These are phyloP conservation scores for Colletotrichum acutatum DNA, from an alignment of 2,329 filamentous ascomycete genomes.

Conservation along the genomic window DNA sequence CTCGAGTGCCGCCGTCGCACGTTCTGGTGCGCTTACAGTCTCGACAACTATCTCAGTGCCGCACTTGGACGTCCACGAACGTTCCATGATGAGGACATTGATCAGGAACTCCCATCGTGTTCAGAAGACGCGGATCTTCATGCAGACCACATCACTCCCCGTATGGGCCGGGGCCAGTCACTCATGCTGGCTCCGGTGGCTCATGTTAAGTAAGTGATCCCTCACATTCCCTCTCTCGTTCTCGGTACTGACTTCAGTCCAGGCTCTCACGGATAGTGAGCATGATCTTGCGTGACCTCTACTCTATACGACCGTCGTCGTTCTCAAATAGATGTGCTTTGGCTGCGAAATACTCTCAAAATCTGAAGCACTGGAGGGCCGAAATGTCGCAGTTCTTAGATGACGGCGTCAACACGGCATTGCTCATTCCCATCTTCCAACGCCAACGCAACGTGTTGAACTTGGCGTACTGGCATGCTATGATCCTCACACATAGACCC, in stretches of 20 bases:
- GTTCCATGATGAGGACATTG: constrained; percentile 74
- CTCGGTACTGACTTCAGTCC: neutral
- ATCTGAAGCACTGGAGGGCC: constrained; percentile 47
- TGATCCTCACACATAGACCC: constrained; percentile 52
- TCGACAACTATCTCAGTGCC: constrained; percentile 73
- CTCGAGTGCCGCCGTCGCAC: constrained; percentile 54
- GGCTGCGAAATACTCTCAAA: constrained; percentile 43
- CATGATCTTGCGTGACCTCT: constrained; percentile 47
- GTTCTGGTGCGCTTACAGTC: constrained; percentile 73
- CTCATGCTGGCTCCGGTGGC: constrained; percentile 49
- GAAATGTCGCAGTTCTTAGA: constrained; percentile 51
- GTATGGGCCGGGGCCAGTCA: constrained; percentile 37
- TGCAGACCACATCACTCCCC: constrained; percentile 29
- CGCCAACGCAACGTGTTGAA: constrained; percentile 54
- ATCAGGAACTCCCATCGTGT: constrained; percentile 66
- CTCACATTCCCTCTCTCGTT: neutral
- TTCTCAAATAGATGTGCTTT: constrained; percentile 38
- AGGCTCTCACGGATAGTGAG: constrained; percentile 49
- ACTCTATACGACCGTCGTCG: constrained; percentile 49
- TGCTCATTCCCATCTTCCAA: constrained; percentile 52
- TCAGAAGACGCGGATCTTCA: constrained; percentile 58
- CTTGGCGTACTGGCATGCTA: constrained; percentile 54
- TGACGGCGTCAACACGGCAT: constrained; percentile 46
- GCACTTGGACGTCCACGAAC: constrained; percentile 70
- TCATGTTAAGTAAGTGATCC: constrained; percentile 45